phyloP scores from a whole-genome alignment of 148 eudicot genomes.

The Vaccinium vitisidaea region DNA sequence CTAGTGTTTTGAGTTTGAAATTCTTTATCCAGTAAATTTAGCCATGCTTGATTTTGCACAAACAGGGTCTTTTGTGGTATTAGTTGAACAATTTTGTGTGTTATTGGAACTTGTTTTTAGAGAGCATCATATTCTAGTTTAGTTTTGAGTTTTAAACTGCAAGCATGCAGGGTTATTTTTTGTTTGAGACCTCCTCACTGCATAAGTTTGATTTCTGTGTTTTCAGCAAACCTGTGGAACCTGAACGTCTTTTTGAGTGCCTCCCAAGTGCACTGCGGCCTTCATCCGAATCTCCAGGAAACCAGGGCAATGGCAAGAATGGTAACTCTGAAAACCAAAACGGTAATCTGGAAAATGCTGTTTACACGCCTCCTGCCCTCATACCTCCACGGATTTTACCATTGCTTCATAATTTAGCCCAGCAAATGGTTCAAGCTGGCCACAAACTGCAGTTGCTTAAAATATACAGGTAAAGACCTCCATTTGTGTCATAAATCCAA shows the following conservation, averaged over 20 bases:
- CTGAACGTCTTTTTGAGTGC: conserved; percentile 93
- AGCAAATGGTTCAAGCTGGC: conserved; percentile 94
- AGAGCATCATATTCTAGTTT: not conserved
- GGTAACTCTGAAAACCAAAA: conserved; percentile 53
- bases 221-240: conserved; percentile 92
- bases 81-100: not conserved
- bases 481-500: not conserved
- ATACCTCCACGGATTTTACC: conserved; percentile 90
- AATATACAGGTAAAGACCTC: conserved; percentile 68
- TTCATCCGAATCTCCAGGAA: conserved; percentile 71
- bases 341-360: conserved; percentile 59
- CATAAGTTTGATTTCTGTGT: conserved; percentile 10
- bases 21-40: not conserved
- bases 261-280: conserved; percentile 89
- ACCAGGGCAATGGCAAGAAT: conserved; percentile 54
- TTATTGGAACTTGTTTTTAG: not conserved
- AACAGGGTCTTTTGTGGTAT: not conserved
- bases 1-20: not conserved
- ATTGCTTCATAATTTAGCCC: conserved; percentile 80
- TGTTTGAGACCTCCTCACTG: conserved; percentile 7
- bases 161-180: not conserved
- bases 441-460: conserved; percentile 77
- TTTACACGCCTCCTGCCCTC: conserved; percentile 85
- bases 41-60: not conserved
- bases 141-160: not conserved